These are phyloP conservation scores for Jatropha curcas DNA, from an alignment of 345 rosid species.

Conservation along the genomic window DNA sequence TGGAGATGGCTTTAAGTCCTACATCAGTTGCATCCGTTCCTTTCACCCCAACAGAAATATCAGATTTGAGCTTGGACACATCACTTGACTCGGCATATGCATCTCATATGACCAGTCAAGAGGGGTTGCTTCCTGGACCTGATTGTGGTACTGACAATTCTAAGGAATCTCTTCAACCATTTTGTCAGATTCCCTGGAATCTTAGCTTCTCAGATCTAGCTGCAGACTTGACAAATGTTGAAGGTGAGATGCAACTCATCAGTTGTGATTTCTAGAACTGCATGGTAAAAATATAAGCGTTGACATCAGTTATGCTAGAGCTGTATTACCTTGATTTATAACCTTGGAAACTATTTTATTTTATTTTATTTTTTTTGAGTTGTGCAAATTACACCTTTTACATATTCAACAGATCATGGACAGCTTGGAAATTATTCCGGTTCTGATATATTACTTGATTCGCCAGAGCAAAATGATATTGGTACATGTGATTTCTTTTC, in stretches of 20 bases:
- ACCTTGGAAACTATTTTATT: neutral
- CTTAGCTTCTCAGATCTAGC: conserved; percentile 12
- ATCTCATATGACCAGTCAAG: neutral
- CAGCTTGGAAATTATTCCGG: neutral
- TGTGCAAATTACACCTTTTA: neutral
- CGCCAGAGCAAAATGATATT: neutral
- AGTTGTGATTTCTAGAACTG: neutral
- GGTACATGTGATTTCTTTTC: neutral
- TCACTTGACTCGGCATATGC: neutral
- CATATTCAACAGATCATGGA: neutral
- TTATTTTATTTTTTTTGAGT: neutral
- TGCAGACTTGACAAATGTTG: conserved; percentile 1
- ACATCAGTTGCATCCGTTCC: conserved; percentile 3
- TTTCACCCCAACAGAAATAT: neutral
- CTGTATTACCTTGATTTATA: neutral
- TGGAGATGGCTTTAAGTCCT: conserved; percentile 5
- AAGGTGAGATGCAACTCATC: conserved; percentile 14
- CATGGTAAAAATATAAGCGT: neutral
- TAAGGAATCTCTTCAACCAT: neutral
- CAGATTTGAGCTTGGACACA: neutral
- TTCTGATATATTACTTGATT: neutral
- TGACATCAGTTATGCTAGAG: neutral
- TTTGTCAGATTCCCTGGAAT: conserved; percentile 9
- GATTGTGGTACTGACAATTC: conserved; percentile 2
- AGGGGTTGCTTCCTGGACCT: conserved; percentile 1